These are phyloP conservation scores for Ormosia emarginata DNA, from an alignment of 306 rosid genomes.

Conservation along the genomic window DNA sequence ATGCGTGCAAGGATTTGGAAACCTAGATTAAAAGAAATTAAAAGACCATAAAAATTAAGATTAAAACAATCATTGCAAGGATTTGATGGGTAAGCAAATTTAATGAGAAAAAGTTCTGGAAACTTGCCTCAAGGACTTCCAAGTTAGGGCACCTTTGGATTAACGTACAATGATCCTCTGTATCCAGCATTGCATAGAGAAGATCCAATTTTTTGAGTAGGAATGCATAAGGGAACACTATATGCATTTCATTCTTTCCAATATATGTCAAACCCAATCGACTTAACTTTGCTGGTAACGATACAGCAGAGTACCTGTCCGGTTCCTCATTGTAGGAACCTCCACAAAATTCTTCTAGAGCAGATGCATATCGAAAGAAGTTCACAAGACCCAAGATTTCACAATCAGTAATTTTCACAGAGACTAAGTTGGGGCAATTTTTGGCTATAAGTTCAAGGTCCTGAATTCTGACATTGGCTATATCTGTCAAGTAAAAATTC, in stretches of 20 bases:
- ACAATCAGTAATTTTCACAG: slow-evolving; percentile 76
- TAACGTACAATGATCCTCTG: slow-evolving; percentile 83
- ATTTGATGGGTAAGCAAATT: slow-evolving; percentile 1
- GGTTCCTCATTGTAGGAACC: slow-evolving; percentile 64
- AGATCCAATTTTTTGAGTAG: slow-evolving; percentile 78
- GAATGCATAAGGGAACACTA: slow-evolving; percentile 70
- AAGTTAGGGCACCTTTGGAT: slow-evolving; percentile 87
- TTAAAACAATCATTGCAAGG: not conserved
- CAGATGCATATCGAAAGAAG: slow-evolving; percentile 64
- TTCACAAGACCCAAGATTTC: slow-evolving; percentile 64
- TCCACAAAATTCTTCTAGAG: slow-evolving; percentile 87
- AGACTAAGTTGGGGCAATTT: slow-evolving; percentile 65
- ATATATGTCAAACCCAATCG: slow-evolving; percentile 75
- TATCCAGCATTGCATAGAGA: slow-evolving; percentile 78
- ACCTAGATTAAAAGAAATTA: not conserved
- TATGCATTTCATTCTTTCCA: slow-evolving; percentile 73
- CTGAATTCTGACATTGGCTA: slow-evolving; percentile 41
- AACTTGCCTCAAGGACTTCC: slow-evolving; percentile 77
- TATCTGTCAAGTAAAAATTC: slow-evolving; percentile 84
- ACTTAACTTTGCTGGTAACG: slow-evolving; percentile 60
- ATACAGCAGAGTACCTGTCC: slow-evolving; percentile 45
- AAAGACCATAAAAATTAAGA: not conserved
- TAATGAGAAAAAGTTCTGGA: not conserved
- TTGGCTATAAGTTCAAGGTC: slow-evolving; percentile 89
- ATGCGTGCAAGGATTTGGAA: not conserved